These are phyloP conservation scores for Fusarium longipes DNA, from an alignment of 2,329 filamentous ascomycete species.

Conservation along the genomic window DNA sequence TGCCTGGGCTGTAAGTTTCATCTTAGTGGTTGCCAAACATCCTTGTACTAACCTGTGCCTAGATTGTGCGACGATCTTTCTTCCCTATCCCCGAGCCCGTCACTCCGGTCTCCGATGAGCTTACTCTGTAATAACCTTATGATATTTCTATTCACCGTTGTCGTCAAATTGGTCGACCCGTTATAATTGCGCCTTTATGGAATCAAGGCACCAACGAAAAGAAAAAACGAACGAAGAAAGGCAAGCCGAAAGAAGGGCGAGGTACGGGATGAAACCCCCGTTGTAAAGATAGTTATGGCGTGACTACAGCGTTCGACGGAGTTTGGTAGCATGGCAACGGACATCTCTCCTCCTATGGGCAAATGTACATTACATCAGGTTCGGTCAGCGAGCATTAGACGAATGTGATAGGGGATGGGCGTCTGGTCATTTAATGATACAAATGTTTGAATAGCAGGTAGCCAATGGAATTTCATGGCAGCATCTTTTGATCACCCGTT, in stretches of 20 bases:
- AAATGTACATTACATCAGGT: constrained; percentile 62
- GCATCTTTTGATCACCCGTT: not conserved
- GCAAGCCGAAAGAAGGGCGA: constrained; percentile 20
- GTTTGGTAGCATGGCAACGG: constrained; percentile 56
- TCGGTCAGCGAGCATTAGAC: constrained; percentile 60
- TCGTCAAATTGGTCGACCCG: constrained; percentile 28
- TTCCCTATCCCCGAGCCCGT: constrained; percentile 54
- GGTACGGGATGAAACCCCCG: constrained; percentile 32
- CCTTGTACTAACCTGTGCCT: constrained; percentile 9
- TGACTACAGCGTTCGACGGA: constrained; percentile 46
- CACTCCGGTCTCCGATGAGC: constrained; percentile 45
- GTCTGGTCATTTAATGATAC: constrained; percentile 51
- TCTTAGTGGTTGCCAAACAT: not conserved
- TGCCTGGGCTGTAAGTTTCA: constrained; percentile 83
- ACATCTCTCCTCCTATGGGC: constrained; percentile 65
- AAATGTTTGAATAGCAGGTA: constrained; percentile 35
- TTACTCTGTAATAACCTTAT: constrained; percentile 47
- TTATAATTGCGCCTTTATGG: constrained; percentile 39
- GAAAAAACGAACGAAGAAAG: constrained; percentile 22
- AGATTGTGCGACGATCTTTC: constrained; percentile 57
- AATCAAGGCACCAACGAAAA: constrained; percentile 10
- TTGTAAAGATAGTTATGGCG: constrained; percentile 48
- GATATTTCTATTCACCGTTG: constrained; percentile 28
- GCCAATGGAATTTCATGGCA: not conserved
- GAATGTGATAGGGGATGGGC: constrained; percentile 49